Base-by-base conservation (phyloP, 345 rosid genomes). In the Kernera saxatilis region DNA sequence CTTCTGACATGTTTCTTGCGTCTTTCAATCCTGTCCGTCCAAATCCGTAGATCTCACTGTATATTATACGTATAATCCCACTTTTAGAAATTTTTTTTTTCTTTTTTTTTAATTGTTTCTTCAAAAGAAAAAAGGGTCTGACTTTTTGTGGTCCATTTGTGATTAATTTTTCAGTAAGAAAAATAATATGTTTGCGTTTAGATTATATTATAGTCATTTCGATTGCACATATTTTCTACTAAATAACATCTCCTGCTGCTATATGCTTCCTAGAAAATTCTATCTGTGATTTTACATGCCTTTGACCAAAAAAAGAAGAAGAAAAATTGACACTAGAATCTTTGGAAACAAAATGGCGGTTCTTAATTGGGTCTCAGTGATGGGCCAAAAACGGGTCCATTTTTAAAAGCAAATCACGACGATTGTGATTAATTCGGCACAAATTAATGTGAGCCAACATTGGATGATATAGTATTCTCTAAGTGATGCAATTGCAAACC, bases 1-100 rank as follows among this genome's bases (percentile, higher is more conserved):
- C 60, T 54, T 57, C 71, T 64, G 77, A 64, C 77, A 72, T 53
- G 48, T 64, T 64, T 45, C 12, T 64, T 54, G 56, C 49, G 54
- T 22, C 22, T 43, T 54, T 72, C 39, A 63, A 44, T 64, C 70
- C 7, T 9, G 15, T 13, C 64, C 48, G 64, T 63, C 37, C 49
- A 63, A 40, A 22, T 45, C 3, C 36, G 5, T 53, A 52, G 39
- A 72, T 72, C 70, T 52, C 45, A 7, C 39, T 43, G 15, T 63
- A 23, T 52, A 50, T 21, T 50, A 71, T 69, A 69, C 62, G 40
- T 58, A 59, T 36, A 45, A 25, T 67, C 41, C 48, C 23, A 44
- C 18, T 44, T 36, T 68, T n/a, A n/a, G n/a, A n/a, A 12, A 6
- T n/a, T 27, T 19, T 6, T 51, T 25, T 8, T 25, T 7, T 36